Evolutionary conservation across 75 land plant genomes (phyloP).

Genomic region (Chamaecyparis obtusa): DNA sequence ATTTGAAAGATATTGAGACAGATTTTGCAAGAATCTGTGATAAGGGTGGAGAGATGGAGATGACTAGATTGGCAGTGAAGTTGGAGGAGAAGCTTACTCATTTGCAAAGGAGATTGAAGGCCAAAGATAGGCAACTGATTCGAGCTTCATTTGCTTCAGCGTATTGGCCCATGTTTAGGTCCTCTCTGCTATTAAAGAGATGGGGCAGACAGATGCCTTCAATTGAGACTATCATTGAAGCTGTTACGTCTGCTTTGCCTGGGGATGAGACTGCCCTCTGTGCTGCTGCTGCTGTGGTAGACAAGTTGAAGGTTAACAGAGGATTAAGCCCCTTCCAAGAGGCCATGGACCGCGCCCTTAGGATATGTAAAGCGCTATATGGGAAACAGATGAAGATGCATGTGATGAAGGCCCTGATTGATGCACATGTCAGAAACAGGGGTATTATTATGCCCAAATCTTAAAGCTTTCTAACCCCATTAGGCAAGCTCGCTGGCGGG

Average conservation of each 20-base stretch:
- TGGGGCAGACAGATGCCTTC: constrained; percentile 45
- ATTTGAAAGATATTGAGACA: not conserved
- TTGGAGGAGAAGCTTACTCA: no score
- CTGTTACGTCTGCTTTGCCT: constrained; percentile 41
- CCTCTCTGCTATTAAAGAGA: constrained; percentile 30
- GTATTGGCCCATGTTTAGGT: constrained; percentile 15
- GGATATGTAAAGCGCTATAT: constrained; percentile 50
- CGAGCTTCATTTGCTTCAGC: no score
- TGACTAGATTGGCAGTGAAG: constrained; percentile 5
- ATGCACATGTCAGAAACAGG: constrained; percentile 14
- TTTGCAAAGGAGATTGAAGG: no score
- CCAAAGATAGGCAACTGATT: no score
- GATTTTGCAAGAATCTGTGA: constrained; percentile 12
- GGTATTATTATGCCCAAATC: constrained; percentile 6
- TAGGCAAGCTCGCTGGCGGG: no score
- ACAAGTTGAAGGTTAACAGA: constrained; percentile 17
- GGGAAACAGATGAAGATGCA: constrained; percentile 58
- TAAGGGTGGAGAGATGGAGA: constrained; percentile 34
- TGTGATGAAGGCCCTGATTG: constrained; percentile 43
- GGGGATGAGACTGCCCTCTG: constrained; percentile 59
- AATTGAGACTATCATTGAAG: constrained; percentile 30
- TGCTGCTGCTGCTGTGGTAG: constrained; percentile 19
- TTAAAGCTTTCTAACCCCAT: not conserved
- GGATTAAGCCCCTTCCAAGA: not conserved
- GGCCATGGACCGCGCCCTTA: constrained; percentile 40